These are phyloP conservation scores for Glycine tomentella DNA, from an alignment of 306 rosid genomes.

Conservation along the genomic window DNA sequence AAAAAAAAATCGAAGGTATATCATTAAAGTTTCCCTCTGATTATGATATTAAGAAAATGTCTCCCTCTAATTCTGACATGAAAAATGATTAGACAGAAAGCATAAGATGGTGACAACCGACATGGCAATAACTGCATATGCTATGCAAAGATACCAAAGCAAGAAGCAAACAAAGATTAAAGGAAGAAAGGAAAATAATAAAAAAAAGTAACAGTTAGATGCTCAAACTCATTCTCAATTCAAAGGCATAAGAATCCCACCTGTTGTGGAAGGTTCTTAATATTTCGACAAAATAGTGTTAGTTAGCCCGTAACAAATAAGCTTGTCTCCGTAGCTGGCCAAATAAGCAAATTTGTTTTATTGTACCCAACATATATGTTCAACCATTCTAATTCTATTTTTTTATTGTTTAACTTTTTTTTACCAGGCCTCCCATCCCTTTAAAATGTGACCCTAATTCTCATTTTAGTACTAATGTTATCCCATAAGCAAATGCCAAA, in stretches of 20 bases:
- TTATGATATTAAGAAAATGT: not conserved
- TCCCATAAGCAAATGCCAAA: not conserved
- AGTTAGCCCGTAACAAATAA: constrained; percentile 30
- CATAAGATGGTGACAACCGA: constrained; percentile 13
- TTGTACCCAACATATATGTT: constrained; percentile 5
- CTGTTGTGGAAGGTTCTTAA: constrained; percentile 10
- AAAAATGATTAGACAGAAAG: constrained; percentile 24
- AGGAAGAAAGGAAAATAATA: not conserved
- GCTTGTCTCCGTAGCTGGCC: constrained; percentile 35
- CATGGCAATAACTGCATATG: not conserved
- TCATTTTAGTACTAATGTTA: not conserved
- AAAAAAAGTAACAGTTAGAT: not conserved
- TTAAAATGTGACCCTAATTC: not conserved
- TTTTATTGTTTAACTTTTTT: not conserved
- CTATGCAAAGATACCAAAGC: constrained; percentile 32
- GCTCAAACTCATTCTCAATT: constrained; percentile 17
- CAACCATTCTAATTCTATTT: not conserved
- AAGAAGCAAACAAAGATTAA: not conserved
- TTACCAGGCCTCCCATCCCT: not conserved
- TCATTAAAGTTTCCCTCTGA: not conserved
- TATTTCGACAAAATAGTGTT: constrained; percentile 21
- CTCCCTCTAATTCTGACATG: constrained; percentile 3
- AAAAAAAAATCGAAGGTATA: not conserved
- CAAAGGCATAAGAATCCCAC: constrained; percentile 11
- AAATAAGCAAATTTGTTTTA: constrained; percentile 26